Conservation (phyloP, 169 alveolate species). For the Eimeria tenella region DNA sequence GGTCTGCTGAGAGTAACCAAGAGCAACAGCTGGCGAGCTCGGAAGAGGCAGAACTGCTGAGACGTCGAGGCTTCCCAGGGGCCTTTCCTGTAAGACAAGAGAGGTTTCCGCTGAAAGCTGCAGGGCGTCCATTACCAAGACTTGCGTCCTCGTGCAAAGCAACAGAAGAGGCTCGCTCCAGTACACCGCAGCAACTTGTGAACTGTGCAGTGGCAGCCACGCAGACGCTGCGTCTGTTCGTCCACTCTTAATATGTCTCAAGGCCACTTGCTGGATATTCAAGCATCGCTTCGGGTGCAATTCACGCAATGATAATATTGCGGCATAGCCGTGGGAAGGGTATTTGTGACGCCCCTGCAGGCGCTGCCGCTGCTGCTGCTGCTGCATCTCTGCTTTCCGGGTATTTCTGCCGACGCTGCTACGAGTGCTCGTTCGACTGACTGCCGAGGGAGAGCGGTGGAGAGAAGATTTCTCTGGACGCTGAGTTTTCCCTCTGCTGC, state of each 20-base stretch:
- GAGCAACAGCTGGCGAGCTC: neutral
- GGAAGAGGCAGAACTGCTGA: neutral
- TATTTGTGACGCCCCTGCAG: neutral
- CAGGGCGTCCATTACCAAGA: constrained; percentile 16
- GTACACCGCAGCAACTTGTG: neutral
- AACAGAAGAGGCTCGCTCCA: constrained; percentile 53
- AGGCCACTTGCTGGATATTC: constrained; percentile 46
- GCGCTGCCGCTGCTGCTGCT: neutral
- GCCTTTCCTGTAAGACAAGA: constrained; percentile 16
- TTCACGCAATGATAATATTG: neutral
- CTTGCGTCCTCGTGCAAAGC: constrained; percentile 44
- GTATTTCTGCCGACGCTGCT: constrained; percentile 40
- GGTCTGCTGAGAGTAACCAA: neutral
- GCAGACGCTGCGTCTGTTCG: neutral
- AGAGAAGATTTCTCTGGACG: neutral
- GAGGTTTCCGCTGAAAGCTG: constrained; percentile 31
- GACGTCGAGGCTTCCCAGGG: constrained; percentile 40
- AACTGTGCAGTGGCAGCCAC: constrained; percentile 65
- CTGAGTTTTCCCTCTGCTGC: neutral
- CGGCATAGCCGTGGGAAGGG: neutral
- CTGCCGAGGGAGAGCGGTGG: constrained; percentile 27
- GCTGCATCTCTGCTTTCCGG: neutral
- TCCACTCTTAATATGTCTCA: neutral
- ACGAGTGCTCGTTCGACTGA: constrained; percentile 57
- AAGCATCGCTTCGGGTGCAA: constrained; percentile 37